Conservation (phyloP, 2,329 filamentous ascomycete species). For the Ophiocordyceps camponoti-leonardi region DNA sequence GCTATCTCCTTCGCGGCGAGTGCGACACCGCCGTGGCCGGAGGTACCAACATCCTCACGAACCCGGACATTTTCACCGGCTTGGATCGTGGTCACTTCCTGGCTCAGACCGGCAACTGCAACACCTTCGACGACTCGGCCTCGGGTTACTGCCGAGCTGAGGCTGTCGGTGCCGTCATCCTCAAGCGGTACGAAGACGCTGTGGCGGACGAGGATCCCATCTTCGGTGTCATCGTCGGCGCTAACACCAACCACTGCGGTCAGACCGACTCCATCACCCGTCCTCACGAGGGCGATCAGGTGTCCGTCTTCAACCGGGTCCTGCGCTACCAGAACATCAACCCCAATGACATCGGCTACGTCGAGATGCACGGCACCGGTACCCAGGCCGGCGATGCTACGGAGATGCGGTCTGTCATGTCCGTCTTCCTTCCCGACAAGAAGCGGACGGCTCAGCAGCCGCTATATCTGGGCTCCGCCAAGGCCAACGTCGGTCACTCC, state of each 20-base stretch:
- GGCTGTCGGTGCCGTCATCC: constrained; percentile 53
- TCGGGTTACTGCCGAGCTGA: constrained; percentile 75
- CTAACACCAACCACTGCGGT: constrained; percentile 38
- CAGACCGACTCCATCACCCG: constrained; percentile 72
- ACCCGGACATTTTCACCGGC: constrained; percentile 64
- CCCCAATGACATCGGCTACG: constrained; percentile 61
- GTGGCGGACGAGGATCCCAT: constrained; percentile 59
- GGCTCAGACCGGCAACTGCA: constrained; percentile 35
- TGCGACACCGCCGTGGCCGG: constrained; percentile 70
- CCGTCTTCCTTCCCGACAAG: constrained; percentile 29
- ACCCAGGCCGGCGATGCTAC: constrained; percentile 74
- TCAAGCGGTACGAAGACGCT: constrained; percentile 70
- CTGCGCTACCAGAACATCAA: constrained; percentile 41
- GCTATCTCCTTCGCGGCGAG: constrained; percentile 51
- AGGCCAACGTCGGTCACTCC: constrained; percentile 48
- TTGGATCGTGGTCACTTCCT: constrained; percentile 63
- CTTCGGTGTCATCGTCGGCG: constrained; percentile 58
- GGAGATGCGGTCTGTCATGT: constrained; percentile 65
- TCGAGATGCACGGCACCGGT: constrained; percentile 85
- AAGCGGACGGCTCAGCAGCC: constrained; percentile 26
- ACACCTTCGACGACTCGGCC: constrained; percentile 65
- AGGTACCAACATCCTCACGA: constrained; percentile 44
- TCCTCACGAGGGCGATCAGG: constrained; percentile 62
- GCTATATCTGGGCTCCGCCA: constrained; percentile 45
- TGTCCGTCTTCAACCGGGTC: constrained; percentile 49